phyloP scores from a whole-genome alignment of 202 grass and related monocot genomes.

The Carex arenaria region DNA sequence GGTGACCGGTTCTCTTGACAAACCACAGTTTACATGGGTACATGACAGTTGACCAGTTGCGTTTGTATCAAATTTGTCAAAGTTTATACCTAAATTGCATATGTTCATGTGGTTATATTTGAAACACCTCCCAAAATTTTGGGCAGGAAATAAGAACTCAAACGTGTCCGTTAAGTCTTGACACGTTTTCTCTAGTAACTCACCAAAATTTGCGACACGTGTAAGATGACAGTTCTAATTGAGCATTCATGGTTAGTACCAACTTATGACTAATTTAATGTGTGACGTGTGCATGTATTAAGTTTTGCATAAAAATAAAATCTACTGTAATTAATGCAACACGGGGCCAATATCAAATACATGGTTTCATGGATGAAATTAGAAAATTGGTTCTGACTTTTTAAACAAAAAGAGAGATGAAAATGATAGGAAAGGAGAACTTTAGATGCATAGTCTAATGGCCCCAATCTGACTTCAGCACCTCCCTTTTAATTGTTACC shows the following conservation, averaged over 20 bases:
- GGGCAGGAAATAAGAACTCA: background rate
- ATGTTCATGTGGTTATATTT: background rate
- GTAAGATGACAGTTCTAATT: background rate
- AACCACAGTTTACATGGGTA: background rate
- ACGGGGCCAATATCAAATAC: background rate
- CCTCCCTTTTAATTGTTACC: background rate
- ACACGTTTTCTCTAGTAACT: background rate
- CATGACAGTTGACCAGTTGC: background rate
- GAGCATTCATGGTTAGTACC: background rate
- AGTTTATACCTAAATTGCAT: background rate
- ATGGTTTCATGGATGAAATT: background rate
- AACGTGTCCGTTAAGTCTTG: background rate
- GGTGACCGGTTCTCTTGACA: constrained; percentile 2
- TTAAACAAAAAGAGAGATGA: background rate
- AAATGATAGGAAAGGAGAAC: background rate
- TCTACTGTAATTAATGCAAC: background rate
- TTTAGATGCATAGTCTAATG: background rate
- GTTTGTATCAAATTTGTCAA: background rate
- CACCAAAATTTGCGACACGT: constrained; percentile 10
- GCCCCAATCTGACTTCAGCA: background rate
- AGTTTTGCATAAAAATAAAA: background rate
- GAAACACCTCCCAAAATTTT: constrained; percentile 3
- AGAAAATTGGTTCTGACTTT: background rate
- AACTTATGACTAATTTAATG: background rate
- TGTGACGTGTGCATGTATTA: background rate